Base-by-base conservation (phyloP, 768 basidiomycete species). In the Solioccasus polychromus region DNA sequence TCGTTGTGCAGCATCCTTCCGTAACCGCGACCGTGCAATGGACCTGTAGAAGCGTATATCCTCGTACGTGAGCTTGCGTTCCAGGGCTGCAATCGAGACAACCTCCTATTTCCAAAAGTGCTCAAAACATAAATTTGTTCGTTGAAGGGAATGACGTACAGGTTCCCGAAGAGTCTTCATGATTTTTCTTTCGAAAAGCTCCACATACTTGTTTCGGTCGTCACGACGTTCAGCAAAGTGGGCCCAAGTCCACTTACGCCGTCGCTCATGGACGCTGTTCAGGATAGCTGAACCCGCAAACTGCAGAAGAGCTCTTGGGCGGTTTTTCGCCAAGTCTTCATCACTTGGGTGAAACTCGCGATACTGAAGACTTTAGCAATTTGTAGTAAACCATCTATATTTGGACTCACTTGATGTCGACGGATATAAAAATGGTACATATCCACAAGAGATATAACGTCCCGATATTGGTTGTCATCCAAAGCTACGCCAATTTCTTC, bases 41-140 rank as follows among this genome's bases (percentile, higher is more conserved):
- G 93, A 97, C 25, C 96, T 83, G 69, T 98, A 99, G 68, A 97
- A 96, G 4, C 95, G 85, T 40, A 99, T 84, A 58, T 98, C 96
- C 64, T 95, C 92, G 55, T 97, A 98, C 0, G 83, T 77, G 23
- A 98, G 74, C 62, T 91, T 92, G 53, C 64, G 71, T 64, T 99
- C 96, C 44, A 98, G 69, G 1, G 67, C 71, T 36, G 83, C 77
- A 24, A 94, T 69, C 7, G 59, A 68, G 52, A 66, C 59, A 29
- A 65, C 43, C 46, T 85, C 83, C 84, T 87, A 42, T 37, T 39
- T 22, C 29, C 23, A 24, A 35, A 24, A n/a, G n/a, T 18, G 18
- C 29, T 28, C 53, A 17, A 48, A 11, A 25, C 39, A 2, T 11
- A 40, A 31, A 17, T 8, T 14, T 5, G 9, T 23, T 12, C 5